Evolutionary conservation across 2,329 filamentous ascomycete genomes (phyloP), one percentile per base, ranked within the genome.

Genomic region (Biscogniauxia marginata): DNA sequence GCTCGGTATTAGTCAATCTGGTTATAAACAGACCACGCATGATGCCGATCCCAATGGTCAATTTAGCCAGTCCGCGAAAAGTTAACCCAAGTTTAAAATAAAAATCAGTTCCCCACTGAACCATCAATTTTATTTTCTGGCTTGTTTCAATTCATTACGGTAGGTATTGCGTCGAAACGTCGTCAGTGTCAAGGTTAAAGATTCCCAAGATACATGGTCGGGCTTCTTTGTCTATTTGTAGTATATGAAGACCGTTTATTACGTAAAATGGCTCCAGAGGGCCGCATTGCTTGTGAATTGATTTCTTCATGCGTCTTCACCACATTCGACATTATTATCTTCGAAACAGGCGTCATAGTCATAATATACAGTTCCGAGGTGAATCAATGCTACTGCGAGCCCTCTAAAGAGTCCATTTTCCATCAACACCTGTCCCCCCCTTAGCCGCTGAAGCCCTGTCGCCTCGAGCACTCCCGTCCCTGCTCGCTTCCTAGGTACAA

Each of bases 171-270:
- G 13, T 39, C n/a, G 30, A 39, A 39, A 39, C 30, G n/a, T 39
- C 30, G 30, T 39, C 13, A 39, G 30, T 39, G 30, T 39, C 30
- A 39, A 39, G n/a, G 30, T 9, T 39, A 39, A 39, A 16, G n/a
- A n/a, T n/a, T n/a, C n/a, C n/a, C n/a, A n/a, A n/a, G n/a, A n/a
- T n/a, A n/a, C n/a, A n/a, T n/a, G n/a, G n/a, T n/a, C n/a, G n/a
- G n/a, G n/a, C n/a, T 59, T 56, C 44, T 65, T 63, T 53, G 63
- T 67, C 64, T 68, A 66, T 67, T 68, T 61, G 50, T 68, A 60
- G 63, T 67, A 67, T 67, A 62, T 67, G 60, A 56, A 49, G 25
- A 58, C 52, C 55, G 52, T 52, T 58, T 56, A 67, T 68, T 67
- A 67, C 60, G 63, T 58, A 55, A 50, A 60, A 56, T 56, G 56